These are phyloP conservation scores for Sporobolomyces pararoseus DNA, from an alignment of 768 basidiomycete genomes.

Conservation along the genomic window DNA sequence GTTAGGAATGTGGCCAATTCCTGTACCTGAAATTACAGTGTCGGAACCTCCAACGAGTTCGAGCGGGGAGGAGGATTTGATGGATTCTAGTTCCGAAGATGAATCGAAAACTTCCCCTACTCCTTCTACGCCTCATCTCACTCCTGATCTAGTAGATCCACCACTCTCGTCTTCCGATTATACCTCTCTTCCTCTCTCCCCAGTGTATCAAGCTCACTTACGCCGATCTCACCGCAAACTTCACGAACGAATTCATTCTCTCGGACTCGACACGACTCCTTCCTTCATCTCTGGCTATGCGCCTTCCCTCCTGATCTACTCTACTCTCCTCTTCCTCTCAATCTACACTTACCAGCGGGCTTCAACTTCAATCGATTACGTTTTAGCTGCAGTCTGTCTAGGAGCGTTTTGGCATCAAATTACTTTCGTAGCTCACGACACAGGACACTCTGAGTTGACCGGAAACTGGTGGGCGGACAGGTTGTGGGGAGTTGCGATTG, in stretches of 20 bases:
- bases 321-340: constrained; percentile 60
- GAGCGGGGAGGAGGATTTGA: neutral
- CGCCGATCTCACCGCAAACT: constrained; percentile 70
- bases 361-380: constrained; percentile 48
- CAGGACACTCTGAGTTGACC: constrained; percentile 90
- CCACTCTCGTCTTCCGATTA: constrained; percentile 4
- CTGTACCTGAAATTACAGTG: constrained; percentile 35
- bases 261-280: constrained; percentile 74
- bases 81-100: neutral
- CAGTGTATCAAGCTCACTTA: constrained; percentile 38
- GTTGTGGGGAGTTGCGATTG: constrained; percentile 69
- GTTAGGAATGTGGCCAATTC: constrained; percentile 40
- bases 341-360: constrained; percentile 59
- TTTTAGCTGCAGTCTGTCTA: constrained; percentile 71
- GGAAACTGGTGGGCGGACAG: constrained; percentile 80
- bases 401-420: constrained; percentile 95
- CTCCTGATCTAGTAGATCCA: constrained; percentile 34
- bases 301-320: constrained; percentile 77
- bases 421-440: constrained; percentile 85
- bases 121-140: constrained; percentile 1
- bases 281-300: constrained; percentile 84
- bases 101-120: neutral
- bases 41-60: constrained; percentile 9
- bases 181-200: constrained; percentile 32
- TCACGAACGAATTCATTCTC: constrained; percentile 66